Evolutionary conservation across 2,329 filamentous ascomycete genomes (phyloP).

Genomic region (Pseudogymnoascus destructans): DNA sequence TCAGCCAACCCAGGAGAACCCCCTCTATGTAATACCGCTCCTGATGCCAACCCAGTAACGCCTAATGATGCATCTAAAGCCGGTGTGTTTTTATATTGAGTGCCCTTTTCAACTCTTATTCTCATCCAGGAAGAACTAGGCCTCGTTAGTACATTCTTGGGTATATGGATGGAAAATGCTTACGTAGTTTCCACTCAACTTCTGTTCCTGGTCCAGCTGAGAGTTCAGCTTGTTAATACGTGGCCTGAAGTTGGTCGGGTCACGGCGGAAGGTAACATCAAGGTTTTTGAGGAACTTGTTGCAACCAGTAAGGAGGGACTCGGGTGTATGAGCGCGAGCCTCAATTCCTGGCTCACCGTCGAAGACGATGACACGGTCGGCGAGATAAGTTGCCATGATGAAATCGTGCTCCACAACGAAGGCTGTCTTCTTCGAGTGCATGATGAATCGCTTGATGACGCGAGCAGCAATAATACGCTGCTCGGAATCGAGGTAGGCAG

Average conservation of each 20-base stretch:
- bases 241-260: constrained; percentile 88
- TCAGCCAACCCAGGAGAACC: constrained; percentile 30
- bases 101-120: constrained; percentile 50
- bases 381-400: constrained; percentile 71
- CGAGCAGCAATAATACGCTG: constrained; percentile 95
- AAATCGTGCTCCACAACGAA: constrained; percentile 99
- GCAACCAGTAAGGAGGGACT: constrained; percentile 88
- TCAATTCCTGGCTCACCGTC: constrained; percentile 85
- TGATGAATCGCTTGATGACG: constrained; percentile 99
- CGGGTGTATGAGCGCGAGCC: constrained; percentile 75
- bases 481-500: constrained; percentile 94
- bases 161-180: constrained; percentile 29
- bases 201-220: constrained; percentile 97
- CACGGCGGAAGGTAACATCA: constrained; percentile 95
- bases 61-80: constrained; percentile 23
- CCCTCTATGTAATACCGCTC: constrained; percentile 21
- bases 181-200: constrained; percentile 81
- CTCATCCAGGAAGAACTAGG: constrained; percentile 90
- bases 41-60: constrained; percentile 24
- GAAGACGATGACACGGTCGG: constrained; percentile 97
- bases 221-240: constrained; percentile 97
- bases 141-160: constrained; percentile 14
- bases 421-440: constrained; percentile 99
- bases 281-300: constrained; percentile 94
- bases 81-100: constrained; percentile 32